Conservation (phyloP, 2,329 filamentous ascomycete genomes). For the Fusarium euwallaceae region DNA sequence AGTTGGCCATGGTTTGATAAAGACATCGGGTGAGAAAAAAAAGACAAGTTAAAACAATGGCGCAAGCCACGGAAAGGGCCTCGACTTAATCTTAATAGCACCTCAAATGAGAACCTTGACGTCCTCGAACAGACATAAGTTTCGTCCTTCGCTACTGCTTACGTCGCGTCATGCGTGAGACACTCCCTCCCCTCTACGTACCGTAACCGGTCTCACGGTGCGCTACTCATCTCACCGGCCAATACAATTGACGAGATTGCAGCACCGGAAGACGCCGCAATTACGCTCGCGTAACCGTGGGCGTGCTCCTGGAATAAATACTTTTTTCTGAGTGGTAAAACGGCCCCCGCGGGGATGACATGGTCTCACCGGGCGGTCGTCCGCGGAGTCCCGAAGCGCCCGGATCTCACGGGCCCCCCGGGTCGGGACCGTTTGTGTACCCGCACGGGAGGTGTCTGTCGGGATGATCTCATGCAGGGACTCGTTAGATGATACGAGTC, state of each 20-base stretch:
- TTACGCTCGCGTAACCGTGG: not conserved
- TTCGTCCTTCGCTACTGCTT: not conserved
- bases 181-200: not conserved
- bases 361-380: not conserved
- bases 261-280: not conserved
- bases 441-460: not conserved
- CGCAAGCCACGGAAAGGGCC: not conserved
- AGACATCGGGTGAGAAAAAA: not conserved
- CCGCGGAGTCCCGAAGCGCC: not conserved
- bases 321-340: not conserved
- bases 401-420: not conserved
- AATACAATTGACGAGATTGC: not conserved
- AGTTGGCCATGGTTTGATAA: not conserved
- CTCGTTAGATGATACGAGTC: not conserved
- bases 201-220: not conserved
- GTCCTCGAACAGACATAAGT: not conserved
- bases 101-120: slow-evolving; percentile 1
- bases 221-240: not conserved
- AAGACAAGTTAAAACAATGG: not conserved
- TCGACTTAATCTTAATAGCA: not conserved
- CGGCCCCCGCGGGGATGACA: not conserved
- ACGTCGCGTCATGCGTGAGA: not conserved
- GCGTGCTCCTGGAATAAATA: not conserved
- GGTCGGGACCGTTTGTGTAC: not conserved
- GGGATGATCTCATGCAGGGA: not conserved